Base-by-base conservation (phyloP, 1,284 basidiomycete genomes). In the Gomphus bonarii region DNA sequence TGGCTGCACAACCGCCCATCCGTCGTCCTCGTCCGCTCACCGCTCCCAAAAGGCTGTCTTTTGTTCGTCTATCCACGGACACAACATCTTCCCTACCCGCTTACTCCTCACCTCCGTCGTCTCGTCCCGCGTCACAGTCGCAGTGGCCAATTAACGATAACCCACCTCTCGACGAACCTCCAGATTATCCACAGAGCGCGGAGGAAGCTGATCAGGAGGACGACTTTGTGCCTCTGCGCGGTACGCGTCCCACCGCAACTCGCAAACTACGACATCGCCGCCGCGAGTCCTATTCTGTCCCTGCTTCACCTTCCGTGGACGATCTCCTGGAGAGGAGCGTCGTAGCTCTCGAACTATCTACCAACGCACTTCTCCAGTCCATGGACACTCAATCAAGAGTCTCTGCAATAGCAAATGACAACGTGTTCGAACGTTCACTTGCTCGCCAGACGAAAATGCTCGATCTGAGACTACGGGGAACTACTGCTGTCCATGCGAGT, bases 281-380 rank as follows among this genome's bases (percentile, higher is more conserved):
- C 35, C 38, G 18, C n/a, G 33, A 31, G 3, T 50, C 42, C n/a
- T 40, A 35, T 54, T 58, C 54, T 62, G 61, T 56, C 49, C 60
- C 56, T 50, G 54, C 62, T 25, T 59, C 59, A 61, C 70, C 73
- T 22, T 82, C 79, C 63, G 75, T 90, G 22, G 87, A 89, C 68
- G 77, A 82, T n/a, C 73, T 91, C 14, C 75, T 91, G 3, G 85
- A 81, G 61, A 79, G 88, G 60, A 88, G 85, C 61, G 84, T 91
- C 16, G 81, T 88, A 68, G 88, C 88, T 3, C 73, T 91, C 9
- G 88, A 91, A 66, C 81, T 88, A 73, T 90, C 88, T 8, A 91
- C 91, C 61, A 76, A 80, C 3, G 73, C 91, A 18, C 72, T 90
- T 38, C 82, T 85, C 63, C 81, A 80, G 7, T 85, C 84, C 33